Evolutionary conservation across 768 basidiomycete genomes (phyloP), one percentile per base, ranked within the genome.

Genomic region (Amanita rimosa): DNA sequence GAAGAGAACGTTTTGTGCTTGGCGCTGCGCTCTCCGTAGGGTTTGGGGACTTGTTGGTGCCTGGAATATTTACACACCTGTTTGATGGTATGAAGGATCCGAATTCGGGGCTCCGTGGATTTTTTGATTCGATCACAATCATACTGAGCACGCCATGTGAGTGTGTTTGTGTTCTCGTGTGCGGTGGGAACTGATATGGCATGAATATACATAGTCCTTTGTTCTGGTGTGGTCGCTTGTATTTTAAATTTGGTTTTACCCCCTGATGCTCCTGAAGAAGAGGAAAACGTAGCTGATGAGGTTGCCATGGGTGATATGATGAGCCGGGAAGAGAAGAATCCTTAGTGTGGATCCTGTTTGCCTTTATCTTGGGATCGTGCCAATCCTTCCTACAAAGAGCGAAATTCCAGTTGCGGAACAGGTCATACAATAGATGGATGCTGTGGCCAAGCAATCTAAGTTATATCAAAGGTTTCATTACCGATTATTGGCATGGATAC

Each of bases 51-150:
- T 59, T 91, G 5, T 70, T 91, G 52, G 75, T 81, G 14, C 76
- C 78, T 1, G 67, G 60, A 9, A 75, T 84, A 29, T 85, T 85
- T 56, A 78, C 74, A 3, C 74, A 83, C 58, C 65, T 90, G 17
- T 89, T 89, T 52, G 80, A 83, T 21, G 66, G 75, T 11, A 79
- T 89, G 1, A 54, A 58, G 0, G 64, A 71, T 41, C 68, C 77
- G 5, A 76, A 62, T 49, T 67, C 64, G 27, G 83, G 79, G 0
- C 64, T 90, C 17, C 64, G 73, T 52, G 85, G 87, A 0, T 67
- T 91, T 41, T 76, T 93, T 52, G 70, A 80, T 58, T 83, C 84
- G 4, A 86, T 91, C 52, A 82, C 83, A 27, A 91, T 92, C 57
- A 66, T 91, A 33, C 63, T 91, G 49, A 81, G 78, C 52, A 90